Conservation (phyloP, 257 asterid genomes). For the Solanum ossicruentum region DNA sequence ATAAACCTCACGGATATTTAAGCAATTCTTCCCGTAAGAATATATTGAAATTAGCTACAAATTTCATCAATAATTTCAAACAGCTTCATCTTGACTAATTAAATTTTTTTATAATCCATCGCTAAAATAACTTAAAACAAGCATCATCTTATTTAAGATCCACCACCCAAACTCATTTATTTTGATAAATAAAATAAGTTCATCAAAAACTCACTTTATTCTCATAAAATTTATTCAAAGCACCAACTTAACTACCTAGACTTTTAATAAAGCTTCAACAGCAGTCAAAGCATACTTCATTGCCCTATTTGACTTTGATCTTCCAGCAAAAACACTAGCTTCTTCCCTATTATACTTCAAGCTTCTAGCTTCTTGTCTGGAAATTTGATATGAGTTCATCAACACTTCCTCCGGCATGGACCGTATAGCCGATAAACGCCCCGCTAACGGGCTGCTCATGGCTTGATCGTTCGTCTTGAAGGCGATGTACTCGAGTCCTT, state of each 20-base stretch:
- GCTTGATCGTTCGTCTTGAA: conserved; percentile 61
- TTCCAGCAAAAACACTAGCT: conserved; percentile 20
- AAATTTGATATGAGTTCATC: conserved; percentile 32
- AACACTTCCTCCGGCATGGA: conserved; percentile 50
- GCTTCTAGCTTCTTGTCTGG: conserved; percentile 29
- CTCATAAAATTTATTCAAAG: background rate
- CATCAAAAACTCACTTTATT: background rate
- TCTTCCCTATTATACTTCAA: conserved; percentile 54
- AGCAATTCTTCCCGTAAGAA: too few species aligned
- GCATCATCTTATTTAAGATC: background rate
- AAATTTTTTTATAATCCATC: too few species aligned
- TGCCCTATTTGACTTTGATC: background rate
- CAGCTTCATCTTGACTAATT: background rate
- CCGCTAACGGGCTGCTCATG: conserved; percentile 26
- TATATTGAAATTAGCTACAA: background rate
- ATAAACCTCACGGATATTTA: too few species aligned
- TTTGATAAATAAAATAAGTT: background rate
- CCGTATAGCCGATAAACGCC: conserved; percentile 46
- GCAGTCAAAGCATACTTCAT: background rate
- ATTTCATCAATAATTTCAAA: background rate
- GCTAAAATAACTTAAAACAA: background rate
- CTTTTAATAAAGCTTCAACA: background rate
- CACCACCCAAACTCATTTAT: background rate
- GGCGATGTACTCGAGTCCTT: conserved; percentile 49
- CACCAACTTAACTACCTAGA: background rate